A percentile compares a stretch with the other conserved stretches of the same genome.
phyloP scores from a whole-genome alignment of 441 rosid genomes.

The Breynia disticha region DNA sequence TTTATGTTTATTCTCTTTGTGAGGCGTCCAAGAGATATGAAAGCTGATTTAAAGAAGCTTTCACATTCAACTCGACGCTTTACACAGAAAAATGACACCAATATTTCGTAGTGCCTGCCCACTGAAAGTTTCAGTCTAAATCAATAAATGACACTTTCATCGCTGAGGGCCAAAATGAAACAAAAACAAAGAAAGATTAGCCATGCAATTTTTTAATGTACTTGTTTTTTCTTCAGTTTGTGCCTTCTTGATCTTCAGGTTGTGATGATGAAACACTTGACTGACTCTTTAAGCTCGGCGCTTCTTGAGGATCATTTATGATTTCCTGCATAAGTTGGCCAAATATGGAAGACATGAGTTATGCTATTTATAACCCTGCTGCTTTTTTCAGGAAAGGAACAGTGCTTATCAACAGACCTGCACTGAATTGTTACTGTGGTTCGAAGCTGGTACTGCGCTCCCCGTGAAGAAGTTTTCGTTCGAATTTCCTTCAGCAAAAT shows the following conservation, averaged over 20 bases:
- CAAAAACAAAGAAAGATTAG: no score
- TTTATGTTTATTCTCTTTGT: no score
- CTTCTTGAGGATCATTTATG: conserved; percentile 23
- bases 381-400: neutral
- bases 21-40: no score
- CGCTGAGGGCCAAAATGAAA: no score
- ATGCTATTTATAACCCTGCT: no score
- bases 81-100: no score
- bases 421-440: conserved; percentile 17
- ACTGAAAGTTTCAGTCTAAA: no score
- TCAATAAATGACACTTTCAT: no score
- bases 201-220: no score
- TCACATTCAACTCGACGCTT: no score
- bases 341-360: neutral
- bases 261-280: conserved; percentile 29
- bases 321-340: conserved; percentile 36
- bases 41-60: no score
- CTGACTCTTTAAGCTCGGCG: conserved; percentile 21
- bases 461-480: neutral
- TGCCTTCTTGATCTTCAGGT: conserved; percentile 15
- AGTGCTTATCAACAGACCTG: conserved; percentile 25
- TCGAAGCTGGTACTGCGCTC: conserved; percentile 7
- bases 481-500: conserved; percentile 11
- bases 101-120: no score
- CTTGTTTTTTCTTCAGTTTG: neutral